These are phyloP conservation scores for Xylariaceae sp. DNA, from an alignment of 2,329 filamentous ascomycete species.

Conservation along the genomic window DNA sequence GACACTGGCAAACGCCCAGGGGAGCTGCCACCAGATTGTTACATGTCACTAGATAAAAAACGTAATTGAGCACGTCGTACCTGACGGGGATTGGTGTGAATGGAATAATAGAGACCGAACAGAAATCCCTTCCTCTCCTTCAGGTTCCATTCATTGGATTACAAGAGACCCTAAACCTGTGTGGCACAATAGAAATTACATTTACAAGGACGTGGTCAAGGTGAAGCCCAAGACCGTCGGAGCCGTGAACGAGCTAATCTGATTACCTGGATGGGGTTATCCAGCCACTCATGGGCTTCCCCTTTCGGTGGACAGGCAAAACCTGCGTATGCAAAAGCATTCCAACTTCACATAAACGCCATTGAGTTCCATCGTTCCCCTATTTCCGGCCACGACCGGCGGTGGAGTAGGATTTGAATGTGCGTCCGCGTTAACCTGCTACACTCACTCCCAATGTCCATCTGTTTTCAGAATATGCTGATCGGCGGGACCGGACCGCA, in stretches of 20 bases:
- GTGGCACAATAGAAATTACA: too few relatives aligned
- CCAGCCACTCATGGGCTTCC: not conserved
- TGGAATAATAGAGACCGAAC: too few relatives aligned
- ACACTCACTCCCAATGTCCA: not conserved
- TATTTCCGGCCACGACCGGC: not conserved
- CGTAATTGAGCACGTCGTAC: too few relatives aligned
- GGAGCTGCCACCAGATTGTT: too few relatives aligned
- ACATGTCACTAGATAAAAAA: too few relatives aligned
- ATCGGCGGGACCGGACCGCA: not conserved
- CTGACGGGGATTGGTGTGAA: too few relatives aligned
- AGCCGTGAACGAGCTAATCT: not conserved
- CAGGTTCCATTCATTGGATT: too few relatives aligned
- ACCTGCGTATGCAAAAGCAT: not conserved
- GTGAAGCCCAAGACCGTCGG: not conserved
- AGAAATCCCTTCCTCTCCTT: too few relatives aligned
- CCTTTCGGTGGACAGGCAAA: not conserved
- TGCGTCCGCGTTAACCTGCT: not conserved
- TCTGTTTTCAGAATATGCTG: not conserved
- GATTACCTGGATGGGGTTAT: not conserved
- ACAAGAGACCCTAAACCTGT: too few relatives aligned
- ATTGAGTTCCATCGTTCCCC: too few relatives aligned
- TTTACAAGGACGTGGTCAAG: not conserved
- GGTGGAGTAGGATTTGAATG: slow-evolving; percentile 15
- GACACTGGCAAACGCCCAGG: too few relatives aligned
- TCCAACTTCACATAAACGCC: slow-evolving; percentile 2